Conservation (phyloP, 2,329 filamentous ascomycete species). For the Gnomoniopsis sp. region DNA sequence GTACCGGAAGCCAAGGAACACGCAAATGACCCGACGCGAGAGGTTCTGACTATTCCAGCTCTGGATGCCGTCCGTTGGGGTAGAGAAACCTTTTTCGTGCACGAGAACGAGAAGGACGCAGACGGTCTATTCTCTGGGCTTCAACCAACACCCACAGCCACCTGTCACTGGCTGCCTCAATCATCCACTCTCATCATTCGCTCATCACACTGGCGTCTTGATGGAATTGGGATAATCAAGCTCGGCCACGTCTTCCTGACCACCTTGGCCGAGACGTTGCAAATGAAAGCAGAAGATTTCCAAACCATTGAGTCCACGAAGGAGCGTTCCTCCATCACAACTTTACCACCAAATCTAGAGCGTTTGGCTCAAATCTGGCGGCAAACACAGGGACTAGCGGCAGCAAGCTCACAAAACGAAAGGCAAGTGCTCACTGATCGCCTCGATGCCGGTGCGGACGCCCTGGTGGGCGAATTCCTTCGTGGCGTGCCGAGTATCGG, state of each 20-base stretch:
- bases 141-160: slow-evolving; percentile 14
- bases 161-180: slow-evolving; percentile 20
- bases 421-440: background rate
- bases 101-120: slow-evolving; percentile 6
- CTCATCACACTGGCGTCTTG: slow-evolving; percentile 21
- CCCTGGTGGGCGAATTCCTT: slow-evolving; percentile 15
- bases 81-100: slow-evolving; percentile 12
- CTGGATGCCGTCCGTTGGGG: slow-evolving; percentile 14
- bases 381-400: background rate
- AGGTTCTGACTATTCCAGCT: background rate
- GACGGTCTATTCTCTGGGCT: slow-evolving; percentile 15
- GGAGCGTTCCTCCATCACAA: background rate
- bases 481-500: slow-evolving; percentile 22
- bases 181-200: slow-evolving; percentile 17
- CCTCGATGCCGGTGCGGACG: slow-evolving; percentile 19
- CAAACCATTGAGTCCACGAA: background rate
- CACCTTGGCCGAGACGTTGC: slow-evolving; percentile 12
- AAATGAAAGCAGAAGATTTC: background rate
- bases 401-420: background rate
- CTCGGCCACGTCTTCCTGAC: slow-evolving; percentile 18
- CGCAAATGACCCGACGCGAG: background rate
- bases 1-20: background rate
- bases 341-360: background rate
- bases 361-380: background rate
- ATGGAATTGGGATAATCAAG: slow-evolving; percentile 20